Conservation (phyloP, 768 basidiomycete species). For the Boletus rubropictus region DNA sequence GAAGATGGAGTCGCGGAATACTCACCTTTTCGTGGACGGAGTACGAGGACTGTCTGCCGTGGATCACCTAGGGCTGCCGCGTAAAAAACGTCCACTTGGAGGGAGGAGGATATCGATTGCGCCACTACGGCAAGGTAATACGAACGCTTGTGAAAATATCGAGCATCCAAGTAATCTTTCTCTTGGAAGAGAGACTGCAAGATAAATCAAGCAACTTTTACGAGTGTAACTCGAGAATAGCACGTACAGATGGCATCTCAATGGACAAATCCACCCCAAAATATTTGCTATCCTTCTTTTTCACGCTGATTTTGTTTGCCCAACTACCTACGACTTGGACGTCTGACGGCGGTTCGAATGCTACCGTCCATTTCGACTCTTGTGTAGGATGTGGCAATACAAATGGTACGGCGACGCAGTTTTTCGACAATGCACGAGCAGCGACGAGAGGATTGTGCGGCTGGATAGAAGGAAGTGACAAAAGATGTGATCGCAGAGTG, state of each 20-base stretch:
- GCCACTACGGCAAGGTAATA: slow-evolving; percentile 84
- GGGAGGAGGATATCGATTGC: slow-evolving; percentile 46
- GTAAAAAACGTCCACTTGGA: slow-evolving; percentile 54
- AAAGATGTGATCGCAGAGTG: slow-evolving; percentile 59
- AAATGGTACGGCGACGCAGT: slow-evolving; percentile 61
- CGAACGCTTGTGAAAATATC: slow-evolving; percentile 89
- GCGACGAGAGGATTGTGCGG: slow-evolving; percentile 67
- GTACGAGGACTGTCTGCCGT: slow-evolving; percentile 58
- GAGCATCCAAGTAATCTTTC: slow-evolving; percentile 85
- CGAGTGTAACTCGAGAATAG: background rate
- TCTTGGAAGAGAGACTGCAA: slow-evolving; percentile 79
- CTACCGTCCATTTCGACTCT: slow-evolving; percentile 85
- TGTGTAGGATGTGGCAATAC: slow-evolving; percentile 63
- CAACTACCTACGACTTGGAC: slow-evolving; percentile 82
- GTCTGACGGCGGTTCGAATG: slow-evolving; percentile 72
- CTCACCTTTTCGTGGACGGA: slow-evolving; percentile 52
- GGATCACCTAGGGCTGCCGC: slow-evolving; percentile 55
- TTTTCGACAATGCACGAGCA: slow-evolving; percentile 46
- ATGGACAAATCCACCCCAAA: slow-evolving; percentile 78
- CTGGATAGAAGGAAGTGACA: slow-evolving; percentile 48
- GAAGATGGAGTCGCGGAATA: slow-evolving; percentile 21
- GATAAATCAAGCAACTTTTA: background rate
- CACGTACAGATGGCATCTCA: slow-evolving; percentile 78
- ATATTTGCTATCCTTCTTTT: slow-evolving; percentile 55
- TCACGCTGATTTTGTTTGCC: slow-evolving; percentile 72